Evolutionary conservation across 192 early-diverging fungal species (phyloP).

Genomic region (Coemansia sp.): DNA sequence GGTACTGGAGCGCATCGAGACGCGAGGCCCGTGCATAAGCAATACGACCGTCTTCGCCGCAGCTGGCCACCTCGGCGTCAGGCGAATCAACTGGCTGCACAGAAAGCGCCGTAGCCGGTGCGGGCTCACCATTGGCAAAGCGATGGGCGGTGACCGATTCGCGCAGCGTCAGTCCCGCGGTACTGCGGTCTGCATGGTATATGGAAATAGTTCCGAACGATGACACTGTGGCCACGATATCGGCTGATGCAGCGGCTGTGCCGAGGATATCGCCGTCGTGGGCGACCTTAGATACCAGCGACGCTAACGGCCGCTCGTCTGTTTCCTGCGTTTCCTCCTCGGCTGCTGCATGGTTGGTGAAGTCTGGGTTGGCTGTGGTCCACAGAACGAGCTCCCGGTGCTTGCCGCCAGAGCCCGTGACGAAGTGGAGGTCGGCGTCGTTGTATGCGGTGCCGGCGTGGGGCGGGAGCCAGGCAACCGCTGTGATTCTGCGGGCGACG

Average conservation of each 20-base stretch:
- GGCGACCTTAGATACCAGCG: conserved; percentile 14
- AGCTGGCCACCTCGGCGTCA: conserved; percentile 45
- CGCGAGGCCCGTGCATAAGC: conserved; percentile 20
- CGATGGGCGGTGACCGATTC: conserved; percentile 39
- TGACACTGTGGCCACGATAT: conserved; percentile 38
- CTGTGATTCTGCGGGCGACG: conserved; percentile 40
- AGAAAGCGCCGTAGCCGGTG: conserved; percentile 31
- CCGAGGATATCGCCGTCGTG: conserved; percentile 46
- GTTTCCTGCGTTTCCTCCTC: background rate
- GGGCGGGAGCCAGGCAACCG: conserved; percentile 43
- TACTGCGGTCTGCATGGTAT: conserved; percentile 21
- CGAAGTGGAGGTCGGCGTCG: conserved; percentile 41
- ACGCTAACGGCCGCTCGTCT: conserved; percentile 9
- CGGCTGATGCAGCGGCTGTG: conserved; percentile 12
- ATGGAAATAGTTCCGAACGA: conserved; percentile 40
- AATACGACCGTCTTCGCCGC: conserved; percentile 51
- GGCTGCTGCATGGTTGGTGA: background rate
- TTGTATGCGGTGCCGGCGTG: conserved; percentile 46
- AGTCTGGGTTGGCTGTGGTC: conserved; percentile 48
- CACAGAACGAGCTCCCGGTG: conserved; percentile 52
- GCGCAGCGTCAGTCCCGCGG: conserved; percentile 12
- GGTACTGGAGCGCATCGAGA: conserved; percentile 28
- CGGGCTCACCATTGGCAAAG: conserved; percentile 31
- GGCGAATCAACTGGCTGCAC: conserved; percentile 23
- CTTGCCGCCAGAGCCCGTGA: conserved; percentile 39